Base-by-base conservation (phyloP, 1,139 yeast species). In the Entelexis sorbosivorans region DNA sequence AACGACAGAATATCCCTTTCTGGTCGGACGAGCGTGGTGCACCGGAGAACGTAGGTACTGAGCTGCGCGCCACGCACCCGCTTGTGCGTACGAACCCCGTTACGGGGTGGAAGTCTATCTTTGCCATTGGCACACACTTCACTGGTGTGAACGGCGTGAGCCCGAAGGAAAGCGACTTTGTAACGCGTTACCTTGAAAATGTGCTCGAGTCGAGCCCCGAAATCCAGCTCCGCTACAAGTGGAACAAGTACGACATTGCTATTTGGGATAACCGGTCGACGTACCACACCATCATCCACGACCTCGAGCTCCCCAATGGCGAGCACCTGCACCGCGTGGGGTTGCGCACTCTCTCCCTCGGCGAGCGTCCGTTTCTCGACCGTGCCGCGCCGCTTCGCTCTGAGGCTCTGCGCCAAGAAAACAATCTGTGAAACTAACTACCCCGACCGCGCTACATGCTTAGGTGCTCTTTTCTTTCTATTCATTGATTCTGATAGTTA, bases 211-310 rank as follows among this genome's bases (percentile, higher is more conserved):
- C 67, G 58, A 71, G 69, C 56, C 68, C 70, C 13, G 60, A 55
- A 24, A 49, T 50, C 29, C 60, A 59, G 39, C 65, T 77, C 20
- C 69, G 83, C 59, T 76, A 75, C 47, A 66, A 63, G 44, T 78
- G 81, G 78, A 75, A 73, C 56, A 73, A 74, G 38, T 71, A 74
- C 49, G 75, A 85, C 5, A 79, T 81, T 45, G 84, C 66, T 9
- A 54, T 64, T 33, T 64, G 68, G 68, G 68, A 64, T 48, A 64
- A 64, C 54, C 58, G 68, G 44, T 55, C 62, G 26, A 60, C 62
- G 13, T 61, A 59, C 54, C 68, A 64, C 55, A 55, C 61, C 29
- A 63, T 65, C 33, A 55, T 49, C 24, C 50, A 22, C 42, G 59
- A 53, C 33, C 31, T 48, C 17, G 16, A 24, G 32, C 44, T 26